Percentiles rank a stretch among this genome's conserved stretches.
These are phyloP conservation scores for Leccinum subgranulosum DNA, from an alignment of 768 basidiomycete genomes.

Conservation along the genomic window DNA sequence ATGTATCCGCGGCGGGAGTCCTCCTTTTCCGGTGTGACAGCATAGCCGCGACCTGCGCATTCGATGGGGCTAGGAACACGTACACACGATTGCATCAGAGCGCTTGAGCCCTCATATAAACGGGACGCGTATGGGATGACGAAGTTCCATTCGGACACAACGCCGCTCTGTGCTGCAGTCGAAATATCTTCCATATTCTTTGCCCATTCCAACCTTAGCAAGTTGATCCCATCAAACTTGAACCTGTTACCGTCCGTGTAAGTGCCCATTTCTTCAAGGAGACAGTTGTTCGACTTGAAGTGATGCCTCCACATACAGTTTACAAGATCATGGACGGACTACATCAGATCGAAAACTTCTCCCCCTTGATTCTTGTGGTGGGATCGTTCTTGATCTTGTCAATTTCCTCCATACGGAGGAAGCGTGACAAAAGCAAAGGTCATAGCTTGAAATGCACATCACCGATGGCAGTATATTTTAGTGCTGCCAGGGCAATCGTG, in stretches of 20 bases:
- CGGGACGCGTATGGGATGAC: background rate
- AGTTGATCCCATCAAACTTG: background rate
- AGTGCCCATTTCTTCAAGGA: background rate
- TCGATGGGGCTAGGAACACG: background rate
- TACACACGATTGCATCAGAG: background rate
- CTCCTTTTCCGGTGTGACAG: background rate
- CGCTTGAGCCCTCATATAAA: background rate
- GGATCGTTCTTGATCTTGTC: constrained; percentile 3
- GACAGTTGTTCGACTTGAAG: background rate
- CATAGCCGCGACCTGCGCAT: background rate
- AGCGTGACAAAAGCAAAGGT: background rate
- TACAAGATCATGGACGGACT: background rate
- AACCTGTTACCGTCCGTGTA: background rate
- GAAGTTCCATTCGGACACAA: background rate
- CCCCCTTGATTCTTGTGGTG: background rate
- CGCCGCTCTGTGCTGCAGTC: background rate
- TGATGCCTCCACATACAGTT: background rate
- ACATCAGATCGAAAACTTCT: background rate
- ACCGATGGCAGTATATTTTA: background rate
- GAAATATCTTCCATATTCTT: background rate
- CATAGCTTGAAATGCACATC: background rate
- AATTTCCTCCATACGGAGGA: background rate
- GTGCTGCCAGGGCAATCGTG: background rate
- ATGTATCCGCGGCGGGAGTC: background rate
- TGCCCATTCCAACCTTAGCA: no score